Evolutionary conservation across 169 alveolate genomes (phyloP), one percentile per base, ranked within the genome.

Genomic region (Cryptosporidium tyzzeri): DNA sequence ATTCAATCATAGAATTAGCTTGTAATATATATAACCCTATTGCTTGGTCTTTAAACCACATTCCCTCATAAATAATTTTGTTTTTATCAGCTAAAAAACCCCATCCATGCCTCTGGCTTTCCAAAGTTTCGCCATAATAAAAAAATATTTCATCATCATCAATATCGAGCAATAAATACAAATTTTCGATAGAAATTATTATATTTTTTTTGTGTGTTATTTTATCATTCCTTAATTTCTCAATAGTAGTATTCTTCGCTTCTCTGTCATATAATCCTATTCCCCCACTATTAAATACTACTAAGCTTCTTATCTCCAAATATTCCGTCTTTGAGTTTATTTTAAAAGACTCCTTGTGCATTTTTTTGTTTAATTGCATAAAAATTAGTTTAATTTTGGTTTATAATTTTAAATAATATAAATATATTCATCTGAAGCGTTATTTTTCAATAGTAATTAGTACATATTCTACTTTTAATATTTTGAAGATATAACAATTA

Each of bases 51-150:
- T 80, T 74, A 85, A 86, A 85, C 70, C 92, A 92, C 74, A 91
- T 92, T 23, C 94, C 94, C 71, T 92, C 94, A 61, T 91, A 92
- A 29, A 92, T 67, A 7, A 92, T 91, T 69, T 91, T 53, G 53
- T 92, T 86, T 45, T 71, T 74, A 65, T 85, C 86, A 31, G 92
- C 91, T 16, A 92, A 65, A 84, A 92, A 85, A 2, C 94, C 94
- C 94, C 94, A 92, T 18, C 94, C 94, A 84, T 92, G 86, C 33
- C 94, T 35, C 18, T 85, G 62, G 73, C 86, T 92, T 55, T 92
- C 92, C 5, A 92, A 26, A 0, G 94, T 86, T 29, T 92, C 94
- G 8, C 94, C 94, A 41, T 85, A 85, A 18, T 92, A 92, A 50
- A 85, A 89, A 67, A 69, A 92, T 5, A 65, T 1, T 10, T 50